Evolutionary conservation across 2,329 filamentous ascomycete genomes (phyloP).

Genomic region (Berkeleyomyces rouxiae): DNA sequence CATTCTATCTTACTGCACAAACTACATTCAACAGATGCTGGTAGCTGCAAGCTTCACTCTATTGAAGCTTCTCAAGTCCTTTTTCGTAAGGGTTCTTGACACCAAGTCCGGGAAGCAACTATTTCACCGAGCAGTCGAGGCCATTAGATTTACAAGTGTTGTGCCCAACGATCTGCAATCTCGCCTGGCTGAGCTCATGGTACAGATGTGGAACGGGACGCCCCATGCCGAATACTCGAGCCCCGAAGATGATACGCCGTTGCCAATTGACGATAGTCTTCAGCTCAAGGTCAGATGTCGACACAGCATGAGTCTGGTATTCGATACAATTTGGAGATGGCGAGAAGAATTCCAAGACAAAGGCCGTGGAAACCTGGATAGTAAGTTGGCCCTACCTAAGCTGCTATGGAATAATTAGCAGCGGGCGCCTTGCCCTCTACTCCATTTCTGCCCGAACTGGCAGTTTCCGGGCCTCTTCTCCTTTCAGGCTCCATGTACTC

Average conservation of each 20-base stretch:
- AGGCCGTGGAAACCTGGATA: slow-evolving; percentile 52
- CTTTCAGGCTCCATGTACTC: not conserved
- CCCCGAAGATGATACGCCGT: slow-evolving; percentile 33
- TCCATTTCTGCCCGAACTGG: not conserved
- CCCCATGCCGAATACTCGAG: slow-evolving; percentile 29
- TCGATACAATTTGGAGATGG: slow-evolving; percentile 76
- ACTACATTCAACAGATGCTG: slow-evolving; percentile 73
- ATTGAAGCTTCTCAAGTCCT: slow-evolving; percentile 62
- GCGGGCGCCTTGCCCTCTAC: not conserved
- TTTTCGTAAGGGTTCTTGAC: slow-evolving; percentile 58
- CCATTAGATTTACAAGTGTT: slow-evolving; percentile 56
- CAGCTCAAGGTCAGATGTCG: slow-evolving; percentile 69
- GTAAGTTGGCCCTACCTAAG: slow-evolving; percentile 29
- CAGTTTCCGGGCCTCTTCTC: not conserved
- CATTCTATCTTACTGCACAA: slow-evolving; percentile 49
- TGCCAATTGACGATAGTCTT: slow-evolving; percentile 49
- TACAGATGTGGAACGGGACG: slow-evolving; percentile 70
- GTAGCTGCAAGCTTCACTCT: slow-evolving; percentile 65
- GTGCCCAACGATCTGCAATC: slow-evolving; percentile 65
- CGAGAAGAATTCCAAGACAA: slow-evolving; percentile 60
- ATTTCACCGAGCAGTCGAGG: slow-evolving; percentile 54
- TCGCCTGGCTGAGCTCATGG: slow-evolving; percentile 68
- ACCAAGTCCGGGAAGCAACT: slow-evolving; percentile 48
- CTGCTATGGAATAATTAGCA: not conserved
- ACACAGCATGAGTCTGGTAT: slow-evolving; percentile 73